Base-by-base conservation (phyloP, 192 early-diverging fungal species). In the Mortierella alpina region DNA sequence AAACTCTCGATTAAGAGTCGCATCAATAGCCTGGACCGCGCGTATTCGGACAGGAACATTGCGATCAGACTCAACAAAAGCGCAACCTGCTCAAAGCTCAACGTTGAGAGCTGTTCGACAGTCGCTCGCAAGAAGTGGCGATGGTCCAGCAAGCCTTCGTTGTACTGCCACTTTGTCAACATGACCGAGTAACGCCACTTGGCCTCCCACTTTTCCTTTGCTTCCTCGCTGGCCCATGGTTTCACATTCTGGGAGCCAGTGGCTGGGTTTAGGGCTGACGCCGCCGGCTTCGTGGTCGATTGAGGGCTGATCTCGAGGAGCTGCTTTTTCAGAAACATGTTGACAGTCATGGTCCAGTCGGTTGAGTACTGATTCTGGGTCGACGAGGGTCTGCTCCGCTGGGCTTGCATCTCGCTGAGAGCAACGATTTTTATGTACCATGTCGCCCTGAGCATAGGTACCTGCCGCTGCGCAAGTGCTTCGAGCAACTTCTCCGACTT, bases 341-440 rank as follows among this genome's bases (percentile, higher is more conserved):
- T 86, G n/a, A 88, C 87, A 15, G 62, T 78, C 31, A 63, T 45
- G 11, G 87, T 88, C 87, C 87, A 88, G 14, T 86, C 76, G 13
- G 71, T 44, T 0, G 85, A 75, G 40, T 83, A 75, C 55, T 75
- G 63, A 17, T 76, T 17, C 39, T 74, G 72, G 0, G 77, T 51
- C 3, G 52, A 48, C 13, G 69, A 59, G 1, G 69, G 53, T 18
- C 77, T 56, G 51, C 60, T 71, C 42, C 77, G 54, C 14, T 59
- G 70, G 17, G 78, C 63, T 17, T 74, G 73, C 86, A 92, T 90
- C 73, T 91, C 90, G 31, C 87, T 87, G 31, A 91, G 70, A 8
- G 91, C 92, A 12, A 90, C 85, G 31, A 92, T 84, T 49, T 92
- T 89, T 31, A 93, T 91, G 46, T 88, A 90, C 93, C 93, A 94